Percentiles rank a stretch among this genome's conserved stretches.
These are phyloP conservation scores for Xerocomellus chrysenteron DNA, from an alignment of 768 basidiomycete genomes.

Conservation along the genomic window DNA sequence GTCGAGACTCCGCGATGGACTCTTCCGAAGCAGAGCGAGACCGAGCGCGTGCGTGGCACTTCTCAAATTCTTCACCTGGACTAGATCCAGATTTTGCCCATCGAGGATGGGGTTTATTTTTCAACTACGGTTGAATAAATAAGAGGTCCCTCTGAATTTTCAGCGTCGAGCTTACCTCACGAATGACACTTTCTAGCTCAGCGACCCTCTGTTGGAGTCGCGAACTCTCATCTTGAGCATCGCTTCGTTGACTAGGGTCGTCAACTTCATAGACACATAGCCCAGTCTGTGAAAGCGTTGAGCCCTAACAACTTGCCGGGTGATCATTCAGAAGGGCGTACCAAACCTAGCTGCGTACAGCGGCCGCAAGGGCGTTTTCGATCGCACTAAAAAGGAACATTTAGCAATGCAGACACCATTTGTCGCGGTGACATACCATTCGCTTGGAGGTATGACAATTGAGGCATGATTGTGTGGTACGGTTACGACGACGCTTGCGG, in stretches of 20 bases:
- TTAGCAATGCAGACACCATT: background rate
- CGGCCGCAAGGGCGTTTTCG: conserved; percentile 49
- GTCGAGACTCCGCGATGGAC: conserved; percentile 2
- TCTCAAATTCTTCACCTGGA: conserved; percentile 27
- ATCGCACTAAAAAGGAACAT: conserved; percentile 37
- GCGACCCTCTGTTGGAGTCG: conserved; percentile 73
- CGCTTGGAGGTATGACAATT: conserved; percentile 75
- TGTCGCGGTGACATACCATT: conserved; percentile 46
- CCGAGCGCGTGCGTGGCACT: conserved; percentile 20
- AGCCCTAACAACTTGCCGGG: conserved; percentile 16
- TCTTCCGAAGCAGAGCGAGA: conserved; percentile 20
- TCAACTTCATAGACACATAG: conserved; percentile 85
- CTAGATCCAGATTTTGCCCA: conserved; percentile 42
- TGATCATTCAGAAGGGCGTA: conserved; percentile 31
- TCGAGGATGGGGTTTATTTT: conserved; percentile 70
- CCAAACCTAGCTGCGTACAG: conserved; percentile 42
- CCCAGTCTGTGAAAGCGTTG: conserved; percentile 52
- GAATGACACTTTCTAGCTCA: conserved; percentile 80
- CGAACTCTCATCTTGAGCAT: conserved; percentile 58
- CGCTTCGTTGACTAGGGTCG: conserved; percentile 58
- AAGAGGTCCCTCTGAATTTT: background rate
- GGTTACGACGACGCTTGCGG: conserved; percentile 63
- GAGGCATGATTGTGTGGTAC: conserved; percentile 71
- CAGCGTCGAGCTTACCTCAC: conserved; percentile 51
- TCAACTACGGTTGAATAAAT: conserved; percentile 43